Conservation (phyloP, 225 moss, liverwort and hornwort species). For the Pseudoscleropodium purum region DNA sequence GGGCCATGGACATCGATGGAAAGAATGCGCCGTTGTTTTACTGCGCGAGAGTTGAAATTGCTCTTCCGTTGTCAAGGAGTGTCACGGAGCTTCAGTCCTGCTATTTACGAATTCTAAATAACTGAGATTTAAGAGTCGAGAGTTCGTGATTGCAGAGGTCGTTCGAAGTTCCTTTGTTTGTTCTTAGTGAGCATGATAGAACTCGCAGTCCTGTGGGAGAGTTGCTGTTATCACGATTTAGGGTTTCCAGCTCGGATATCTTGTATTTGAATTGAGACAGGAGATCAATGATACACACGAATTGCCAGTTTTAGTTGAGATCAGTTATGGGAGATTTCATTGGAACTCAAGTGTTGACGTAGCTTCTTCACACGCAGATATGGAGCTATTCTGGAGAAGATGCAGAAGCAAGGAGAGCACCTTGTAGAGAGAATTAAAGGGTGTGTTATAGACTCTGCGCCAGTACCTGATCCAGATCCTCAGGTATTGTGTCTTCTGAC, state of each 20-base stretch:
- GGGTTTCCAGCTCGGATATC: background rate
- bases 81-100: background rate
- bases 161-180: background rate
- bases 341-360: background rate
- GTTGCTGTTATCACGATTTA: background rate
- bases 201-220: background rate
- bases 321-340: background rate
- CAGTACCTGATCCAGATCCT: conserved; percentile 80
- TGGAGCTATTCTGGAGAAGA: conserved; percentile 81
- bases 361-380: conserved; percentile 30
- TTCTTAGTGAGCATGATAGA: background rate
- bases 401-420: conserved; percentile 38
- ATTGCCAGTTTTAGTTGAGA: background rate
- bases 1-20: background rate
- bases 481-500: conserved; percentile 20
- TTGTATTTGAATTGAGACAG: background rate
- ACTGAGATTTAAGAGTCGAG: background rate
- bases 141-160: background rate
- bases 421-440: conserved; percentile 73
- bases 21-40: background rate
- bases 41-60: background rate
- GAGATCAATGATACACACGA: background rate
- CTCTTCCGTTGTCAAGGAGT: background rate
- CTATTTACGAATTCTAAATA: background rate
- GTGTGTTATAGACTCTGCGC: conserved; percentile 92